Evolutionary conservation across 2,329 filamentous ascomycete species (phyloP), one percentile per base, ranked within the genome.

Genomic region (Colletotrichum sp.): DNA sequence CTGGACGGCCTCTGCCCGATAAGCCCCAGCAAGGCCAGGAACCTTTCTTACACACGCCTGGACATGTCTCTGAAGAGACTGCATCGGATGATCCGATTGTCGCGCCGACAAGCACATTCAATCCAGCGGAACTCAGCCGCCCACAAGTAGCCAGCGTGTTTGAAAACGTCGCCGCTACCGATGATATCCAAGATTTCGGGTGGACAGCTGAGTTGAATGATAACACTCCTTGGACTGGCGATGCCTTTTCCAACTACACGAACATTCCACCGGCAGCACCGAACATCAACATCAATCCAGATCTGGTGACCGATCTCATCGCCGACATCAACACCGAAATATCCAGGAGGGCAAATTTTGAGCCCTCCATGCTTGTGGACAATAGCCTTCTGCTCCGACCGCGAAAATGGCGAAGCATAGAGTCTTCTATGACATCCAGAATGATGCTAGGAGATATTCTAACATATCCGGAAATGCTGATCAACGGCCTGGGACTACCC

Each of bases 1-100:
- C 26, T 61, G 0, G 1, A n/a, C 18, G 6, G 28, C 28, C 21
- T 18, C 26, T 0, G 5, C 1, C 28, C 5, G 28, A 61, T 30
- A 30, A 61, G 28, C 9, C 18, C 18, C 28, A 32, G 18, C 26
- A 30, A 3, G 26, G 15, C 26, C 55, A 58, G 5, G 55, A 58
- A n/a, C 13, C 55, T 26, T 30, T 30, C 21, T 30, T 58, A 4
- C 24, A 58, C 5, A 58, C 26, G 5, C 58, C 58, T 4, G 18
- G 26, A 15, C 28, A 30, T 21, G 16, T 32, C 18, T 30, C 58
- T 3, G 58, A 21, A n/a, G 18, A n/a, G 28, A n/a, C 28, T 0
- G 18, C 6, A 12, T 30, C 10, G 18, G 58, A 61, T 24, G 28
- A 12, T 21, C 28, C 58, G 1, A 21, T 30, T 6, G 15, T 6